Evolutionary conservation across 495 filamentous ascomycete genomes (phyloP), one percentile per base, ranked within the genome.

Genomic region (Hyaloscypha hepaticicola): DNA sequence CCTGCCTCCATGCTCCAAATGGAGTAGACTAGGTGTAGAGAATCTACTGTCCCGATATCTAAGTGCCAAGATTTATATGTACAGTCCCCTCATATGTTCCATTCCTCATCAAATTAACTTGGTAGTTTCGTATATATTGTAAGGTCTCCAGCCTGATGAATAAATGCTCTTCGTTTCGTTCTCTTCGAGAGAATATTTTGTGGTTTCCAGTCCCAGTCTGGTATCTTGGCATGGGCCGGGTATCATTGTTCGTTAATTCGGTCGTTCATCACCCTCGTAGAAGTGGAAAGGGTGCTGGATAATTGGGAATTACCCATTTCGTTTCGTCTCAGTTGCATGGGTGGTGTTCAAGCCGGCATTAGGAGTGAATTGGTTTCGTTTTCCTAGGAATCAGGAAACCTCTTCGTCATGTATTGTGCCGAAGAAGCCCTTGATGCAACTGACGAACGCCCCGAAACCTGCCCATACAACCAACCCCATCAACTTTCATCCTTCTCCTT

Each of bases 381-480:
- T n/a, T n/a, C n/a, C 38, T 45, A 45, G 6, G 38, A 45, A 16
- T 16, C 38, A 16, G 38, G 38, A 14, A 45, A 45, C 38, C 38
- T 11, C 38, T 45, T 45, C 38, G 4, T 45, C 38, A 45, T 45
- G 3, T 45, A 45, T 0, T 3, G 11, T 4, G 0, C 14, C 38
- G 38, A 45, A 45, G 38, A 45, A 45, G 38, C 38, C 1, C 38
- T 9, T 16, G 38, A 45, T 3, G 38, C 38, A 19, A 45, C 38
- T 45, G 50, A 53, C 5, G 50, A 25, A 7, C 50, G 50, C 50
- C 22, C 2, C 11, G 53, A 57, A 28, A 57, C 21, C 33, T 31
- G n/a, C 33, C 56, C 56, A 58, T 48, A 58, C 56, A 58, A 45
- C 56, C 56, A 58, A 14, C 27, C 21, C 56, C 56, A 58, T 58